Percentiles rank a stretch among this genome's conserved stretches.
Evolutionary conservation across 345 rosid genomes (phyloP).

Genomic region (Passiflora organensis): DNA sequence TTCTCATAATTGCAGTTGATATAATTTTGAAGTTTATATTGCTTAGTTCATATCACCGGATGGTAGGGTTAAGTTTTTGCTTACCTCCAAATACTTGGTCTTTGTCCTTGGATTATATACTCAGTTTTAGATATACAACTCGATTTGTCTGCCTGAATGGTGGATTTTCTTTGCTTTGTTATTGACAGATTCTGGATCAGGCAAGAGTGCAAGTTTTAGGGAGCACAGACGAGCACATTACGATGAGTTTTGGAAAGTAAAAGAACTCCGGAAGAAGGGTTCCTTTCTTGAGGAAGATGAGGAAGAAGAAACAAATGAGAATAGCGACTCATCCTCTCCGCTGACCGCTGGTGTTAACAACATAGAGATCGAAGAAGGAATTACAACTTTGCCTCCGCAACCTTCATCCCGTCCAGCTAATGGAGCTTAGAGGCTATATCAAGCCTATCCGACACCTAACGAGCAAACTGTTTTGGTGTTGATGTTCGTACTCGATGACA

Average conservation of each 20-base stretch:
- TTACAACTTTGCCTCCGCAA: conserved; percentile 17
- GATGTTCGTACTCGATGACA: too few relatives aligned
- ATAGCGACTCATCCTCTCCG: conserved; percentile 37
- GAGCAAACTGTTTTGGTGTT: too few relatives aligned
- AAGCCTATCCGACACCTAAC: background rate
- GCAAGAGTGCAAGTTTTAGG: conserved; percentile 45
- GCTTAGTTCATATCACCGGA: too few relatives aligned
- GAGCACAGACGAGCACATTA: conserved; percentile 86
- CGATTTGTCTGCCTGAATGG: too few relatives aligned
- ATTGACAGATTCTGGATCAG: conserved; percentile 38
- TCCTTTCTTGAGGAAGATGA: conserved; percentile 61
- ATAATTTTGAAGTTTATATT: too few relatives aligned
- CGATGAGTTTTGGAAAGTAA: conserved; percentile 76
- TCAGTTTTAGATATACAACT: too few relatives aligned
- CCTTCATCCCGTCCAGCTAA: conserved; percentile 29
- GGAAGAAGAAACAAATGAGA: conserved; percentile 18
- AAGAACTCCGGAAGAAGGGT: conserved; percentile 63
- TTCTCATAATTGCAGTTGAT: too few relatives aligned
- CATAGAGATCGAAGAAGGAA: conserved; percentile 39
- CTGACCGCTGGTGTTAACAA: conserved; percentile 38
- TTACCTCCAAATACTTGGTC: too few relatives aligned
- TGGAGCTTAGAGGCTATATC: conserved; percentile 31
- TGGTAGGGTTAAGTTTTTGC: too few relatives aligned
- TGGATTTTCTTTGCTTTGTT: background rate
- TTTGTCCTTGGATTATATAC: too few relatives aligned